Evolutionary conservation across 257 asterid genomes (phyloP), one percentile per base, ranked within the genome.

Genomic region (Lycium barbarum): DNA sequence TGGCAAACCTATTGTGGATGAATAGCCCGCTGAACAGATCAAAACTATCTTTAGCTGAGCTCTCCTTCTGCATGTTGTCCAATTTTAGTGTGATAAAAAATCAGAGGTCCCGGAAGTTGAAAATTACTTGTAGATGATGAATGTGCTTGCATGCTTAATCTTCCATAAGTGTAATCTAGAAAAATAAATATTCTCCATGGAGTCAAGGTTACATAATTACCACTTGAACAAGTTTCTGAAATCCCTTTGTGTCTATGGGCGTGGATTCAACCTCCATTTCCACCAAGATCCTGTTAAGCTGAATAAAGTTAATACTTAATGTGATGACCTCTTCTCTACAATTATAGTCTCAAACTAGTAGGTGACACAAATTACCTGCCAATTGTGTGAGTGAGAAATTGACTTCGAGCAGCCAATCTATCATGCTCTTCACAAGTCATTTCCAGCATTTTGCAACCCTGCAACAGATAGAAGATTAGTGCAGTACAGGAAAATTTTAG

Each of bases 351-450:
- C 59, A 4, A 54, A 54, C 62, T 5, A 7, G 62, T 33, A 74
- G 81, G 81, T 51, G 63, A 51, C 47, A 14, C 4, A 26, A 51
- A 26, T 38, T 62, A 81, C 99, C 99, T 94, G 87, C 99, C 99
- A 84, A 96, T 86, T 26, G 94, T 87, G 92, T 94, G 99, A 51
- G 99, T 94, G 54, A 96, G 90, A 87, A 96, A 93, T 82, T 96
- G 99, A 80, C 93, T 94, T 79, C 88, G 89, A 22, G 98, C 98
- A 35, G 98, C 90, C 80, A 93, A 85, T 84, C 87, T 86, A 81
- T 93, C 99, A 63, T 96, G 98, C 87, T 93, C 98, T 88, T 94
- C 98, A 80, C 99, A 96, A 15, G 89, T 85, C 97, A 96, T 96
- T 88, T 93, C 98, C 90, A 91, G 83, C 98, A 94, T 94, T 62